Evolutionary conservation across 2,329 filamentous ascomycete species (phyloP).

Genomic region (Venturia oleaginea): DNA sequence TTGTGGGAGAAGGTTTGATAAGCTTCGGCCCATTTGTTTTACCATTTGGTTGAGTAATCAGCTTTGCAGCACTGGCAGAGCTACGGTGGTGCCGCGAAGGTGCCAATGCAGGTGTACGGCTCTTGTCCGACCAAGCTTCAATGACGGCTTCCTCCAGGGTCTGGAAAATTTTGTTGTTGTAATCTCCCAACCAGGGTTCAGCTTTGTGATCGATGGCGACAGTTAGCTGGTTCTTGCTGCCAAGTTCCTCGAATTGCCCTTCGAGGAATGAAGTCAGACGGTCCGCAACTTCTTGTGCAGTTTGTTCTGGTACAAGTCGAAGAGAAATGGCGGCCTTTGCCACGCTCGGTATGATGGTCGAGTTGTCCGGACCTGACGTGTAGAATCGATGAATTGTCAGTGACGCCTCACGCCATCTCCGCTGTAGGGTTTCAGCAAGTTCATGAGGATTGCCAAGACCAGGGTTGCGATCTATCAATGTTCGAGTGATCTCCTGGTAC

Average conservation of each 20-base stretch:
- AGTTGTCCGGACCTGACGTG: conserved; percentile 78
- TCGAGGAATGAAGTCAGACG: conserved; percentile 59
- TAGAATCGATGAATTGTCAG: conserved; percentile 90
- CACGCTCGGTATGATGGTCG: conserved; percentile 81
- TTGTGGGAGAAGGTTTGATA: conserved; percentile 37
- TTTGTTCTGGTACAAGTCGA: conserved; percentile 87
- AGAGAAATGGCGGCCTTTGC: conserved; percentile 84
- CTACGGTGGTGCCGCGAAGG: conserved; percentile 22
- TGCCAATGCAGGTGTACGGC: conserved; percentile 27
- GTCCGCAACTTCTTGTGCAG: conserved; percentile 66
- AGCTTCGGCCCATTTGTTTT: conserved; percentile 11
- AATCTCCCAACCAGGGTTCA: conserved; percentile 92
- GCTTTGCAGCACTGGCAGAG: conserved; percentile 19
- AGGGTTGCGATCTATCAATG: conserved; percentile 64
- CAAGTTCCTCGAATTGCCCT: conserved; percentile 62
- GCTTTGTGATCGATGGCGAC: conserved; percentile 87
- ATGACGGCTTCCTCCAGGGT: conserved; percentile 80
- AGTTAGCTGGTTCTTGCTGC: conserved; percentile 70
- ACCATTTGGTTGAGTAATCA: not conserved
- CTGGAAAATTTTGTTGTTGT: conserved; percentile 80
- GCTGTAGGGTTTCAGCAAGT: conserved; percentile 81
- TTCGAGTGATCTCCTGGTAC: conserved; percentile 74
- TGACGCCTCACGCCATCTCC: conserved; percentile 89
- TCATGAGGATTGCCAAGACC: conserved; percentile 53
- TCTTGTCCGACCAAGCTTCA: conserved; percentile 59